Evolutionary conservation across 106 monocot genomes (phyloP), one percentile per base, ranked within the genome.

Genomic region (Phalaenopsis equestris): DNA sequence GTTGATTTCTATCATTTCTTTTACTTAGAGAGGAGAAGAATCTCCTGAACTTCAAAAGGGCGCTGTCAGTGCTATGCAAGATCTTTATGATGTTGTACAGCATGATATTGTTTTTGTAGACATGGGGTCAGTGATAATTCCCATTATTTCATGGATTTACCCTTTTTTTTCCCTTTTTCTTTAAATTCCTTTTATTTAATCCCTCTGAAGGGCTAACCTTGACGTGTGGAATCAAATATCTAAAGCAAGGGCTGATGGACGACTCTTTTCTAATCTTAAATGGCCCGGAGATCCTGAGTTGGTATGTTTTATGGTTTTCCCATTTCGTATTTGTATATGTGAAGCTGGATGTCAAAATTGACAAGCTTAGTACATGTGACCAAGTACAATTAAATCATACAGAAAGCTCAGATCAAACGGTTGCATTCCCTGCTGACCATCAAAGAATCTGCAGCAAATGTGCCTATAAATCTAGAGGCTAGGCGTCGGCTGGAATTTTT

Each of bases 381-480:
- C 45, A 14, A 24, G 17, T 58, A 9, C 46, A 82, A 41, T 19
- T 38, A 75, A 74, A 6, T 56, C 77, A 58, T 86, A 57, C 84
- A 95, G 95, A 86, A 82, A 85, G 75, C 80, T 37, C 86, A 83
- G 57, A 74, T 95, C 75, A 92, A 82, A 80, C 79, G 95, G 79
- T 84, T 95, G 58, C 87, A 95, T 90, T 90, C 92, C 78, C 85
- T 95, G 24, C 68, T 95, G 76, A 92, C 92, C 12, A 91, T 92
- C 39, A 87, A 95, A 57, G 95, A 95, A 43, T 95, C 95, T 49
- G 92, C 95, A 82, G 89, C 92, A 41, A 92, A 79, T 88, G 77
- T 95, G 17, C 95, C 95, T 19, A 89, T 75, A 81, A 95, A 95
- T 81, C 74, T 92, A 75, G 95, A 95, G 83, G 95, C 95, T n/a